Percentiles rank a stretch among this genome's conserved stretches.
These are phyloP conservation scores for Botrytis pseudocinerea DNA, from an alignment of 2,329 filamentous ascomycete species.

Conservation along the genomic window DNA sequence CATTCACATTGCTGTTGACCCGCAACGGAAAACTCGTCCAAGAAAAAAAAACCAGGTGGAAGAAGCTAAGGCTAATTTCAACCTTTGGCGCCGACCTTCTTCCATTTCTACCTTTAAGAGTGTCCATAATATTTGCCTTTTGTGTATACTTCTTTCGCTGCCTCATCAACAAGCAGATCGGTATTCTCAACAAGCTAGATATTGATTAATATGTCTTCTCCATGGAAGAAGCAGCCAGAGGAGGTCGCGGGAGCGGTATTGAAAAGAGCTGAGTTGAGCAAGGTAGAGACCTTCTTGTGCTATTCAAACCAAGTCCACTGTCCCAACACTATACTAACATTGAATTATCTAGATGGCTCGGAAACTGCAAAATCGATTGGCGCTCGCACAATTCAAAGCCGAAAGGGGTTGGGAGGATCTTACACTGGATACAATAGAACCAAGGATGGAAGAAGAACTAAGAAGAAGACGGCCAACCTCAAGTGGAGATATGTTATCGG, in stretches of 20 bases:
- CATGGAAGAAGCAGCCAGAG: constrained; percentile 63
- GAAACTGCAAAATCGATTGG: constrained; percentile 88
- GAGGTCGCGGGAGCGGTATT: constrained; percentile 68
- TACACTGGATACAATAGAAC: constrained; percentile 82
- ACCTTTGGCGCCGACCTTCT: constrained; percentile 29
- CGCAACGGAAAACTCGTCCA: constrained; percentile 19
- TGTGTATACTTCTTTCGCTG: neutral
- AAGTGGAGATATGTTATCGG: constrained; percentile 74
- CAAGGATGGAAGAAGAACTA: constrained; percentile 76
- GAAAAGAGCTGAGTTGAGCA: constrained; percentile 72
- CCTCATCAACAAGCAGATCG: neutral
- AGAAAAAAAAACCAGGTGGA: constrained; percentile 21
- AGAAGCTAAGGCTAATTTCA: constrained; percentile 22
- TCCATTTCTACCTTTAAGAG: constrained; percentile 19
- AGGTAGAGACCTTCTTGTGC: constrained; percentile 54
- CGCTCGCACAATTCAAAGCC: constrained; percentile 95
- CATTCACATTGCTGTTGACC: constrained; percentile 11
- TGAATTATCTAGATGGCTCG: constrained; percentile 76
- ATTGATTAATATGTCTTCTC: constrained; percentile 53
- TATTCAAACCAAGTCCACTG: constrained; percentile 9
- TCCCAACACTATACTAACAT: constrained; percentile 28
- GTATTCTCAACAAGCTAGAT: constrained; percentile 1
- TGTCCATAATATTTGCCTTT: constrained; percentile 15
- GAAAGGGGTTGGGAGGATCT: constrained; percentile 94
- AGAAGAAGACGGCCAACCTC: constrained; percentile 62